Evolutionary conservation across 2,329 filamentous ascomycete genomes (phyloP).

Genomic region (Colletotrichum horii): DNA sequence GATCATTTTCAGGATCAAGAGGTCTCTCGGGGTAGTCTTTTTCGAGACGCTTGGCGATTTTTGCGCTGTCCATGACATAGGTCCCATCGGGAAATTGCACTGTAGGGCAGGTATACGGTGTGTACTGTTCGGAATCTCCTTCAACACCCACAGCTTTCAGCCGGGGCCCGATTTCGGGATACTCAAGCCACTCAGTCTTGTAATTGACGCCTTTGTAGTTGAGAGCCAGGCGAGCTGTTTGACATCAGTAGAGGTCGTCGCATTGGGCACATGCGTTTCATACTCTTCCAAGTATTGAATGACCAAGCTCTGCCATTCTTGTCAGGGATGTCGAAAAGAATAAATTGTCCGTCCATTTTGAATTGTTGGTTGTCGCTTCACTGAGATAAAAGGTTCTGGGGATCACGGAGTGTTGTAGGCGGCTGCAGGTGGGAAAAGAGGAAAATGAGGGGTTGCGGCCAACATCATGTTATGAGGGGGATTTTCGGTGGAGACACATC

Average conservation of each 20-base stretch:
- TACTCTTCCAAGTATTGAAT: conserved; percentile 75
- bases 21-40: conserved; percentile 60
- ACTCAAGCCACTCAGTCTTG: conserved; percentile 73
- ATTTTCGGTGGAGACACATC: not conserved
- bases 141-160: conserved; percentile 51
- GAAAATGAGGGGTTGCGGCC: not conserved
- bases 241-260: not conserved
- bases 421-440: not conserved
- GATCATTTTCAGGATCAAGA: conserved; percentile 60
- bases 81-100: conserved; percentile 60
- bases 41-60: conserved; percentile 66
- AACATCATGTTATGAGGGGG: not conserved
- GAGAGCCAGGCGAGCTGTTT: conserved; percentile 64
- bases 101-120: conserved; percentile 60
- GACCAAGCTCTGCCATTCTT: conserved; percentile 62
- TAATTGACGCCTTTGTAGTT: conserved; percentile 74
- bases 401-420: not conserved
- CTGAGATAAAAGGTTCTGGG: not conserved
- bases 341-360: conserved; percentile 36
- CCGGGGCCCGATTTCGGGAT: conserved; percentile 65
- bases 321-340: conserved; percentile 66
- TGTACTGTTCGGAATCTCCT: conserved; percentile 44
- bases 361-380: not conserved
- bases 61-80: conserved; percentile 68
- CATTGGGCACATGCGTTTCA: conserved; percentile 17